Evolutionary conservation across 2,329 filamentous ascomycete genomes (phyloP).

Genomic region (Cladosporium sp.): DNA sequence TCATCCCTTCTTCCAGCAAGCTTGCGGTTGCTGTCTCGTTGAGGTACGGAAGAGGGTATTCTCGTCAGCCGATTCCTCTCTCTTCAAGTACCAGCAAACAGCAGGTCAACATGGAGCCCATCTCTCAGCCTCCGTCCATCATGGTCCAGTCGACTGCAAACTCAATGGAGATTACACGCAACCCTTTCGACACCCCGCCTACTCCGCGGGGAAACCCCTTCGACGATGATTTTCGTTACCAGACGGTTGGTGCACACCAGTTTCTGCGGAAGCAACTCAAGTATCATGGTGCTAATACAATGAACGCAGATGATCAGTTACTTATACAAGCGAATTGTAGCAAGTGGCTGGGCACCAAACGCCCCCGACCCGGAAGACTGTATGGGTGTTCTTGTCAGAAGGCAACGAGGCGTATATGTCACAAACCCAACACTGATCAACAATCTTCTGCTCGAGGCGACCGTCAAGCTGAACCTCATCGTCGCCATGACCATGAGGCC

Average conservation of each 20-base stretch:
- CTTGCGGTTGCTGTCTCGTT: too few species aligned
- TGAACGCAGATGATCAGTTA: constrained; percentile 11
- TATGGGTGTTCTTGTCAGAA: constrained; percentile 9
- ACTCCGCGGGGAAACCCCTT: not conserved
- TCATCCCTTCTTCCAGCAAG: too few species aligned
- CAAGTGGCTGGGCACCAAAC: constrained; percentile 3
- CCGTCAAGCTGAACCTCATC: constrained; percentile 7
- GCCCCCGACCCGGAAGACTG: constrained; percentile 3
- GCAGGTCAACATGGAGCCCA: too few species aligned
- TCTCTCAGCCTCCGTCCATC: too few species aligned
- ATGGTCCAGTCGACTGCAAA: too few species aligned
- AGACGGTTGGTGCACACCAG: constrained; percentile 7
- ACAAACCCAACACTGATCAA: constrained; percentile 5
- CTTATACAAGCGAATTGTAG: constrained; percentile 2
- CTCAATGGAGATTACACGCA: too few species aligned
- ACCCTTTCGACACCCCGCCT: too few species aligned
- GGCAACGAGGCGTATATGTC: constrained; percentile 1
- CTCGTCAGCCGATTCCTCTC: too few species aligned
- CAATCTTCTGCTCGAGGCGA: not conserved
- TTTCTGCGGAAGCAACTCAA: too few species aligned
- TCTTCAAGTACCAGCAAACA: too few species aligned
- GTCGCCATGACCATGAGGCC: constrained; percentile 5
- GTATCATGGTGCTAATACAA: too few species aligned
- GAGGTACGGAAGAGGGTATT: too few species aligned
- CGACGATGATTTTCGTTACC: constrained; percentile 7